These are phyloP conservation scores for Aphanomyces euteiches DNA, from an alignment of 352 stramenopile genomes.

Conservation along the genomic window DNA sequence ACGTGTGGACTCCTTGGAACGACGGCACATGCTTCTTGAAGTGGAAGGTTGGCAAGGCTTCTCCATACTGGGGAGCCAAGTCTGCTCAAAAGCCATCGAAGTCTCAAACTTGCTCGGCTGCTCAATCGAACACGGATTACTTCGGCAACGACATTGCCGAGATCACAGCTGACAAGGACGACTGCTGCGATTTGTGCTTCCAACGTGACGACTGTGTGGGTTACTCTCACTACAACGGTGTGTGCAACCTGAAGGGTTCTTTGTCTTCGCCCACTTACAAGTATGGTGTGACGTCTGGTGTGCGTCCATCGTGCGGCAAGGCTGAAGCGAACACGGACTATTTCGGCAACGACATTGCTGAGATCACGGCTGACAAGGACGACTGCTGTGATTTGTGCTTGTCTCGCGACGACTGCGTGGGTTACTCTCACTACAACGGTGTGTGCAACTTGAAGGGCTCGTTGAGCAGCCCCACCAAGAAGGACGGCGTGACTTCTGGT, in stretches of 20 bases:
- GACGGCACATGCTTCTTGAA: slow-evolving; percentile 12
- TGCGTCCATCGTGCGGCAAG: background rate
- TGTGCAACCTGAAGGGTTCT: slow-evolving; percentile 1
- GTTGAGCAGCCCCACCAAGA: background rate
- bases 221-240: slow-evolving; percentile 1
- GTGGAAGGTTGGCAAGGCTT: slow-evolving; percentile 28
- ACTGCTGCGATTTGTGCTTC: slow-evolving; percentile 6
- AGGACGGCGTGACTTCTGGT: background rate
- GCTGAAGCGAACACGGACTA: slow-evolving; percentile 7
- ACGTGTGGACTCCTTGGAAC: slow-evolving; percentile 16
- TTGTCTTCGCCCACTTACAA: too few relatives aligned
- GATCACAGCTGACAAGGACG: background rate
- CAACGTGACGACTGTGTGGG: background rate
- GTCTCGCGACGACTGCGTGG: background rate
- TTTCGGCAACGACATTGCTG: slow-evolving; percentile 28
- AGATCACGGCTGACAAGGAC: background rate
- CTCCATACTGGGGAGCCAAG: slow-evolving; percentile 4
- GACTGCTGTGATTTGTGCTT: slow-evolving; percentile 7
- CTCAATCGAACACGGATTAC: slow-evolving; percentile 16
- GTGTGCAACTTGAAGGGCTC: background rate
- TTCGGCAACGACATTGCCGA: slow-evolving; percentile 26
- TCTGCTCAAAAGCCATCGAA: background rate
- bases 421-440: background rate
- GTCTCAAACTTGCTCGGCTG: background rate
- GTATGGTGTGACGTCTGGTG: too few relatives aligned